Base-by-base conservation (phyloP, 2,329 filamentous ascomycete species). In the Colletotrichum lini region DNA sequence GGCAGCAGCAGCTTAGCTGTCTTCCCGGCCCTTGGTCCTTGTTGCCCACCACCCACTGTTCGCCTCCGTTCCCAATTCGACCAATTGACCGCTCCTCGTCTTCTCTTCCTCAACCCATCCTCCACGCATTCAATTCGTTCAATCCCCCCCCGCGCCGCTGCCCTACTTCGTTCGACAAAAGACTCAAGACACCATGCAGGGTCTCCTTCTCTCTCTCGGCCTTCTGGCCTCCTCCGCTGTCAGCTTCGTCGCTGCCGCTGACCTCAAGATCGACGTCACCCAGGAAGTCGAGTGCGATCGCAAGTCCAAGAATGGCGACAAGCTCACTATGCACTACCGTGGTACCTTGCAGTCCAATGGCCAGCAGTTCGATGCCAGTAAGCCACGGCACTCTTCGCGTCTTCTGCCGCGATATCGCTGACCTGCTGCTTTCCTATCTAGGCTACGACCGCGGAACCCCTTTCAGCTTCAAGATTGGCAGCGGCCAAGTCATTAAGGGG, bases 401-500 rank as follows among this genome's bases (percentile, higher is more conserved):
- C 8, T 35, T 44, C 35, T 5, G 26, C 30, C 12, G 8, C 16
- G 18, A 23, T 13, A 15, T 18, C 56, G 12, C 57, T 69, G 38
- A 72, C 38, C 18, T 61, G 40, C 65, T 30, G 12, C 57, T 53
- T 40, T 35, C 56, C n/a, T 60, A 35, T 9, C 8, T 9, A 88
- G 86, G 86, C 82, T 97, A 97, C 83, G 91, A 95, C 75, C 90
- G 95, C 53, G 90, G 91, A 45, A 80, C 83, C 70, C 96, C 96
- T 7, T 90, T 99, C 78, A 84, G 80, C 73, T 98, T 99, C 84
- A 90, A 86, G 73, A 85, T 99, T 42, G 96, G 96, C 45, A 84
- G 84, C 30, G 94, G 94, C 54, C 89, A 93, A 80, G 96, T 98
- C 61, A 99, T 99, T 80, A 92, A 93, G 84, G 96, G 96, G 91